Conservation (phyloP, 305 asterid genomes). For the Salvia sclarea region DNA sequence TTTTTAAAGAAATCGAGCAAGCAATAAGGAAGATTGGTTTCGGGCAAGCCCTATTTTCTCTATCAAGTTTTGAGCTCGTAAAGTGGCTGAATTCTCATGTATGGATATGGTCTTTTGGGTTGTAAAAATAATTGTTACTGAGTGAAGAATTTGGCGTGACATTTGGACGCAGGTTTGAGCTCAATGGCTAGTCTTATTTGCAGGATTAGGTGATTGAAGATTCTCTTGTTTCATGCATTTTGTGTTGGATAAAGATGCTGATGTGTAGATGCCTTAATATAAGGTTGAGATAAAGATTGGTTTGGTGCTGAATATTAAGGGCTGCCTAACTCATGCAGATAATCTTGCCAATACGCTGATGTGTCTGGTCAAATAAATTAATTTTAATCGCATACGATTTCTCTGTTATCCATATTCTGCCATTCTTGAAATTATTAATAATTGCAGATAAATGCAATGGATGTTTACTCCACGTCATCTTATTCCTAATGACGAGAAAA, state of each 20-base stretch:
- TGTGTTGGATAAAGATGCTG: neutral
- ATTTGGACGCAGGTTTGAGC: neutral
- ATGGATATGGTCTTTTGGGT: slow-evolving; percentile 33
- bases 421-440: neutral
- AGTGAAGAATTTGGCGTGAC: slow-evolving; percentile 1
- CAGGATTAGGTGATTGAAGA: neutral
- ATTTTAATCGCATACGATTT: neutral
- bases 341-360: neutral
- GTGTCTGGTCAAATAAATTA: neutral
- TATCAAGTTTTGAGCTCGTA: slow-evolving; percentile 25
- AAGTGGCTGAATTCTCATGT: slow-evolving; percentile 23
- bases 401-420: too few species aligned
- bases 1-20: slow-evolving; percentile 27
- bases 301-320: neutral
- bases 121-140: slow-evolving; percentile 36
- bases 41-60: slow-evolving; percentile 22
- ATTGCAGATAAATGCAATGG: neutral
- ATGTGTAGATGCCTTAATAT: neutral
- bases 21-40: slow-evolving; percentile 39
- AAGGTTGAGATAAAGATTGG: slow-evolving; percentile 4
- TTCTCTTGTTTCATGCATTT: neutral
- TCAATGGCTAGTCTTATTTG: neutral
- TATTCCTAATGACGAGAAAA: neutral
- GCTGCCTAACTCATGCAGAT: neutral
- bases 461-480: neutral